phyloP scores from a whole-genome alignment of 192 early-diverging fungal species.

The Coemansia guatemalensis region DNA sequence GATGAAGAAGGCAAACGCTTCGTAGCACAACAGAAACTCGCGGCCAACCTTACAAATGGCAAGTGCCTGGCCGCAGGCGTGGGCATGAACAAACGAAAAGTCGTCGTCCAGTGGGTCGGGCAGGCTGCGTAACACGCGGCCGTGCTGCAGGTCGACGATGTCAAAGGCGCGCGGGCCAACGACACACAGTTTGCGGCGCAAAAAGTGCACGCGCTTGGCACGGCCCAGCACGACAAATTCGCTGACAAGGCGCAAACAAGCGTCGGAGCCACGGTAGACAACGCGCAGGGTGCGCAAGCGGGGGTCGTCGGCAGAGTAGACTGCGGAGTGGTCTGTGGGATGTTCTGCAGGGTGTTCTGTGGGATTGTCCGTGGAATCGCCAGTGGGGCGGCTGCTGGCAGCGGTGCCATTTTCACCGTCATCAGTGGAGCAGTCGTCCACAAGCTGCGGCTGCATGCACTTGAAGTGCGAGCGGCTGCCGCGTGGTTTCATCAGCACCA shows the following conservation, averaged over 20 bases:
- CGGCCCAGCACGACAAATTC: conserved; percentile 58
- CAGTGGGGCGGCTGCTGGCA: neutral
- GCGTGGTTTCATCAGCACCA: conserved; percentile 49
- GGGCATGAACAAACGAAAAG: conserved; percentile 44
- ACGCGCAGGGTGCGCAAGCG: conserved; percentile 19
- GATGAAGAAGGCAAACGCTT: conserved; percentile 90
- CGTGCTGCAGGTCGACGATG: conserved; percentile 71
- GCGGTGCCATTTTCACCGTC: conserved; percentile 13
- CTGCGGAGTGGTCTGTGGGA: neutral
- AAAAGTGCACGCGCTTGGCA: conserved; percentile 71
- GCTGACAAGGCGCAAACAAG: conserved; percentile 33
- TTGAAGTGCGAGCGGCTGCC: conserved; percentile 52
- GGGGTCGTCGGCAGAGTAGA: neutral
- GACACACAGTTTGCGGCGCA: conserved; percentile 83
- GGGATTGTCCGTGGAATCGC: conserved; percentile 1
- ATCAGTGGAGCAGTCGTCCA: conserved; percentile 10
- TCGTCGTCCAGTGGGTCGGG: conserved; percentile 50
- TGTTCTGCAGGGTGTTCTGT: neutral
- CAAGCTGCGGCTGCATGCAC: conserved; percentile 44
- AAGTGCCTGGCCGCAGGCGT: conserved; percentile 33
- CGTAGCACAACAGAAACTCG: conserved; percentile 88
- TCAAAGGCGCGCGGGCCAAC: conserved; percentile 92
- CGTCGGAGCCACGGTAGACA: conserved; percentile 33
- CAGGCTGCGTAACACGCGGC: conserved; percentile 29
- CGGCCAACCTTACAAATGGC: conserved; percentile 53